A percentile compares a stretch with the other conserved stretches of the same genome.
phyloP scores from a whole-genome alignment of 495 filamentous ascomycete species.

The Penicillium manginii region DNA sequence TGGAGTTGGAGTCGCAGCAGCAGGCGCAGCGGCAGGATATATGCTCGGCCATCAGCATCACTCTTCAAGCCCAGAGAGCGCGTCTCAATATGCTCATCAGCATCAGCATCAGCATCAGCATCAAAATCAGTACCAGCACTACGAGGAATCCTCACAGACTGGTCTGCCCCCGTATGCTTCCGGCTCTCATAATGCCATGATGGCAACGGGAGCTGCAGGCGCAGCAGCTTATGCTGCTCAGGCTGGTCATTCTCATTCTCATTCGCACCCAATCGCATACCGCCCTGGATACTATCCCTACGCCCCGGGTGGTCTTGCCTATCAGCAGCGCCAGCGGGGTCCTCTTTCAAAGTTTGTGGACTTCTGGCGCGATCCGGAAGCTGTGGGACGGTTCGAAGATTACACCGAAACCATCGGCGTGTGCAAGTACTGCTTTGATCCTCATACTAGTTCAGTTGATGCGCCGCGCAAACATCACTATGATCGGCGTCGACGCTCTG shows the following conservation, averaged over 20 bases:
- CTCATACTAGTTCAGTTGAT: conserved; percentile 59
- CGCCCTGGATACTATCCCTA: conserved; percentile 28
- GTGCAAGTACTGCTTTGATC: conserved; percentile 70
- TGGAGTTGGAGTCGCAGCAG: conserved; percentile 48
- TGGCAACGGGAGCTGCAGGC: conserved; percentile 52
- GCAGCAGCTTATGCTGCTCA: conserved; percentile 44
- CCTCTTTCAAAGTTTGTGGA: conserved; percentile 61
- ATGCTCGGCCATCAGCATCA: conserved; percentile 47
- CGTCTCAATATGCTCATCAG: conserved; percentile 35
- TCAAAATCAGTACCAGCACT: conserved; percentile 25
- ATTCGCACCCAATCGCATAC: background rate
- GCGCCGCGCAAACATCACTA: conserved; percentile 70
- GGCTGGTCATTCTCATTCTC: conserved; percentile 3
- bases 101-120: conserved; percentile 10
- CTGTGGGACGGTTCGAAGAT: conserved; percentile 70
- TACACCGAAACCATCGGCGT: conserved; percentile 75
- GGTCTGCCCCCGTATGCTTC: conserved; percentile 34
- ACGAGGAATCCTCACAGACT: conserved; percentile 33
- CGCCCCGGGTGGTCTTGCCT: conserved; percentile 39
- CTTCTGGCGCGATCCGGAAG: conserved; percentile 70
- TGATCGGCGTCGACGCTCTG: conserved; percentile 42
- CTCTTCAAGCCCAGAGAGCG: conserved; percentile 38
- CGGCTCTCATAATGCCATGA: conserved; percentile 42
- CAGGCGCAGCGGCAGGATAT: conserved; percentile 55
- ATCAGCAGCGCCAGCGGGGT: conserved; percentile 53